Base-by-base conservation (phyloP, 2,329 filamentous ascomycete species). In the Trichoderma sp. region DNA sequence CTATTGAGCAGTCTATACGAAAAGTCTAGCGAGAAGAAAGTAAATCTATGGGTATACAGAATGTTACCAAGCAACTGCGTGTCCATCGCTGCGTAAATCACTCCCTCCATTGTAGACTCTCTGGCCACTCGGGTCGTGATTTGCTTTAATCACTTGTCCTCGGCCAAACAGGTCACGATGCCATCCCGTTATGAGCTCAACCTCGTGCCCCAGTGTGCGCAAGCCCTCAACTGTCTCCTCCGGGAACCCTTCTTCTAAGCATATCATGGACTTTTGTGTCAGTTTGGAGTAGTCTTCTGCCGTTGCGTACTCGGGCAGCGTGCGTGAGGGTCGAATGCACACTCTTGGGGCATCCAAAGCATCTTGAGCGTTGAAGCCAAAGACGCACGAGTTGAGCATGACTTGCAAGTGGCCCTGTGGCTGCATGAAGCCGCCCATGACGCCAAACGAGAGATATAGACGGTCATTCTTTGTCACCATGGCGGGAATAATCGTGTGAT, bases 281-380 rank as follows among this genome's bases (percentile, higher is more conserved):
- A 68, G 26, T n/a, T 46, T 43, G 24, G 66, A 32, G 26, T 68
- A 59, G 30, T 67, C 65, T 7, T n/a, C 30, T n/a, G 65, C 14
- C 2, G 65, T 67, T 1, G 65, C 55, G 24, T 67, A 67, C 21
- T 67, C 65, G 1, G 65, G 55, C 30, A 67, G 13, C 7, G 65
- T 59, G 6, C 66, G 56, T 2, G 39, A 60, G 2, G 56, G 66
- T 4, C 66, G 46, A 32, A 68, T 61, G 10, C 66, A 64, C n/a
- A 68, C 59, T 37, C 66, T 64, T 43, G 66, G 66, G 5, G 66
- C 32, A 37, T 68, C 66, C 8, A 68, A 2, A 4, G 66, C 49
- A 34, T 68, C 58, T 2, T 68, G 66, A 24, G 66, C 49, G 18
- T 68, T 68, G n/a, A 68, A 63, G 46, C 59, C 66, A 68, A 68